Evolutionary conservation across 129 eudicot genomes (phyloP).

Genomic region (Centaurea solstitialis): DNA sequence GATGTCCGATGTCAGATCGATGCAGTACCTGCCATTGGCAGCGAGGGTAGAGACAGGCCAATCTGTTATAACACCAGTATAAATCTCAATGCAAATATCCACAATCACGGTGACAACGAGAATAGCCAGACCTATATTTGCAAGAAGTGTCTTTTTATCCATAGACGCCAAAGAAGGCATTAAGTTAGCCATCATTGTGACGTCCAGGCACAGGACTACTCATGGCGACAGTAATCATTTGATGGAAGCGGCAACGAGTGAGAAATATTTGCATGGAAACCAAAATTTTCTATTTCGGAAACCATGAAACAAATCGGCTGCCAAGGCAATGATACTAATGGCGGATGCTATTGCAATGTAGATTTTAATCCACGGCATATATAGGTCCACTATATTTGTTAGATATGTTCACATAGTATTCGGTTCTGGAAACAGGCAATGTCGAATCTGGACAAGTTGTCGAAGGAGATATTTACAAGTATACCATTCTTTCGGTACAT

Average conservation of each 20-base stretch:
- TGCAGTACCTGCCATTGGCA: background rate
- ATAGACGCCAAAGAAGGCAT: constrained; percentile 25
- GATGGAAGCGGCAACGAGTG: no score
- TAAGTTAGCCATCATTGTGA: background rate
- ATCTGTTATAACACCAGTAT: background rate
- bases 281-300: no score
- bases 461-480: no score
- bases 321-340: background rate
- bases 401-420: no score
- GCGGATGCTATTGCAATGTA: background rate
- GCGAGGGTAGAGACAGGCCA: background rate
- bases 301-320: background rate
- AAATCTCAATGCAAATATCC: constrained; percentile 16
- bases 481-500: no score
- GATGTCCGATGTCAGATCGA: background rate
- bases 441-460: no score
- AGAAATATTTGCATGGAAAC: no score
- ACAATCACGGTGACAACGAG: constrained; percentile 21
- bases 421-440: no score
- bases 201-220: background rate
- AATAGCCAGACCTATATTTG: constrained; percentile 27
- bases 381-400: background rate
- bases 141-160: constrained; percentile 3
- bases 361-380: background rate
- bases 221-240: no score